Conservation (phyloP, 73 alveolate genomes). For the Paramecium sonneborni region DNA sequence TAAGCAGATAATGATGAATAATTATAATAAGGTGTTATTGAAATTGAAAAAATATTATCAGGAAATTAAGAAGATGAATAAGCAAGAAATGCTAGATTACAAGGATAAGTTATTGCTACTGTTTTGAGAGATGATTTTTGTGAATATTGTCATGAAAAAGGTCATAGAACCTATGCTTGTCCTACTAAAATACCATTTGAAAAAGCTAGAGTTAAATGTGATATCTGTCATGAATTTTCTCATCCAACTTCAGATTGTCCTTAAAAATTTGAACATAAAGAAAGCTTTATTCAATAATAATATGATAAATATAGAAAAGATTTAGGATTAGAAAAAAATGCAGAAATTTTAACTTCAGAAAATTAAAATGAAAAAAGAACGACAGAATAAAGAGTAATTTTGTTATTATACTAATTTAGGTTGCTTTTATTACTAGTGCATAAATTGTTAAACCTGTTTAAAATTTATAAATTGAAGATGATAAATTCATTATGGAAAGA, state of each 20-base stretch:
- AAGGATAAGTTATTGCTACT: constrained; percentile 29
- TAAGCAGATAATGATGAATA: constrained; percentile 89
- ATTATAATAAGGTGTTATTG: constrained; percentile 83
- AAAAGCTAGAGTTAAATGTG: constrained; percentile 54
- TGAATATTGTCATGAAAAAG: constrained; percentile 60
- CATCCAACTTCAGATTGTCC: constrained; percentile 61
- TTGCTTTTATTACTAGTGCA: background rate
- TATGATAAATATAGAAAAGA: constrained; percentile 59
- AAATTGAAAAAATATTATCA: constrained; percentile 85
- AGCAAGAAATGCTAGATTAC: constrained; percentile 64
- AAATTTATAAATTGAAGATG: constrained; percentile 7
- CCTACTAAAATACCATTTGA: constrained; percentile 61
- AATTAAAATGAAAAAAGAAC: constrained; percentile 19
- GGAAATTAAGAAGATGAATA: constrained; percentile 83
- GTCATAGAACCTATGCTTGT: constrained; percentile 65
- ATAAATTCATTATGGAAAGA: background rate
- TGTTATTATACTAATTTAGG: background rate
- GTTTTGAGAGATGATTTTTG: constrained; percentile 61
- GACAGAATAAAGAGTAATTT: background rate
- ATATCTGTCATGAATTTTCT: constrained; percentile 39
- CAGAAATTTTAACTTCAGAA: background rate
- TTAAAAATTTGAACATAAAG: background rate
- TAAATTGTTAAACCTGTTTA: background rate
- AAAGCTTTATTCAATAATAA: background rate
- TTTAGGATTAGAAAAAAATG: background rate